These are phyloP conservation scores for Neofusicoccum kwambonambiense DNA, from an alignment of 2,329 filamentous ascomycete species.

Conservation along the genomic window DNA sequence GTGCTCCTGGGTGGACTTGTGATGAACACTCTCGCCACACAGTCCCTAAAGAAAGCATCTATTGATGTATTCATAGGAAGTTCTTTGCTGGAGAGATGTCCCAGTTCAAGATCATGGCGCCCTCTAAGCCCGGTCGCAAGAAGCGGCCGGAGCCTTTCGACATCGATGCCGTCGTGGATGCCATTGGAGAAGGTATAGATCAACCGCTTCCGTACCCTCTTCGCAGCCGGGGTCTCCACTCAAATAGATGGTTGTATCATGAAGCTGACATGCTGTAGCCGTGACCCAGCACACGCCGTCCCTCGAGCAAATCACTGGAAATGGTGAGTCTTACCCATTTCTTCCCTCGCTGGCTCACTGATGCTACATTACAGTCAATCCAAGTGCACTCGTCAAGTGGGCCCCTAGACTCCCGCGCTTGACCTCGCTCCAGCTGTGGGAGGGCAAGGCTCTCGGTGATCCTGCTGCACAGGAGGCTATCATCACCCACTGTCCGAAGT, in stretches of 20 bases:
- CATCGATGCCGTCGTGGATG: conserved; percentile 44
- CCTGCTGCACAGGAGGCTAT: conserved; percentile 56
- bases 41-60: neutral
- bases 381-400: conserved; percentile 57
- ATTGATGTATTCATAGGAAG: conserved; percentile 31
- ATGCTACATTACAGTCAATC: conserved; percentile 42
- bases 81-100: conserved; percentile 53
- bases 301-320: conserved; percentile 60
- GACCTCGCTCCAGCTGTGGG: conserved; percentile 58
- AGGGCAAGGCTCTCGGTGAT: conserved; percentile 59
- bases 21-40: no score
- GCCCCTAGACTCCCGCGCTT: conserved; percentile 58
- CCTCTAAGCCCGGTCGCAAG: conserved; percentile 25
- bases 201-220: neutral
- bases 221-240: neutral
- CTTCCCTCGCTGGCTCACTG: neutral
- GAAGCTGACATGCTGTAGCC: conserved; percentile 28
- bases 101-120: conserved; percentile 40
- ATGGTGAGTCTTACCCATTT: conserved; percentile 36
- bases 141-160: conserved; percentile 38
- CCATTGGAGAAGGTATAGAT: conserved; percentile 48
- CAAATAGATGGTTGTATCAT: conserved; percentile 19
- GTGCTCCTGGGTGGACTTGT: neutral
- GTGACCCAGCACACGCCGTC: conserved; percentile 50
- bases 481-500: conserved; percentile 57